A percentile compares a stretch with the other conserved stretches of the same genome.
Conservation (phyloP, 1,284 basidiomycete genomes). For the Boletus smithii region DNA sequence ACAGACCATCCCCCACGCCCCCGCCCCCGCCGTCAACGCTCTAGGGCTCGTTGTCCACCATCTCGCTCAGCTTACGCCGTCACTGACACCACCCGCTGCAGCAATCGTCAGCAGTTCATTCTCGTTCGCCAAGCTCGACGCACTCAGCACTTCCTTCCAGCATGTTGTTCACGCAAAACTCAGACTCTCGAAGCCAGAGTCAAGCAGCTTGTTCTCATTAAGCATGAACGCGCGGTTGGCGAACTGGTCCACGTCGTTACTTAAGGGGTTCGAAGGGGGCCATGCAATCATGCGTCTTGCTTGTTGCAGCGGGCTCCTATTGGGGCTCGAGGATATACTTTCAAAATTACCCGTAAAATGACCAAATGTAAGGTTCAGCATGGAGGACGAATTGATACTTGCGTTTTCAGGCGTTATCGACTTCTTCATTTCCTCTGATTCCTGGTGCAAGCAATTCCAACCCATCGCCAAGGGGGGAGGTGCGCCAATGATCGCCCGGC, state of each 20-base stretch:
- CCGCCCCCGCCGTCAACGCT: constrained; percentile 44
- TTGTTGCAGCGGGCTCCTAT: constrained; percentile 58
- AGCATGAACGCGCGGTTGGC: constrained; percentile 40
- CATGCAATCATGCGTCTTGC: constrained; percentile 56
- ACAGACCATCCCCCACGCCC: constrained; percentile 45
- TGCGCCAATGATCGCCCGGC: constrained; percentile 26
- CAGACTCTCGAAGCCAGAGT: constrained; percentile 37
- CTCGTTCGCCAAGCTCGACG: constrained; percentile 48
- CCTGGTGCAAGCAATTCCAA: constrained; percentile 68
- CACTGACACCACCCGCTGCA: constrained; percentile 65
- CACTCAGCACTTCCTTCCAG: constrained; percentile 56
- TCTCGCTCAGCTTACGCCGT: constrained; percentile 49
- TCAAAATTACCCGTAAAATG: constrained; percentile 8
- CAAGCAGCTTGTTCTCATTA: constrained; percentile 42
- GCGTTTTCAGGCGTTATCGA: constrained; percentile 71
- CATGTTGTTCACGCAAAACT: constrained; percentile 60
- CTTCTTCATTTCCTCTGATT: constrained; percentile 41
- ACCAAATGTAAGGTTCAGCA: constrained; percentile 35
- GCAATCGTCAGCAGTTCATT: constrained; percentile 55
- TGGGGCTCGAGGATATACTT: constrained; percentile 56
- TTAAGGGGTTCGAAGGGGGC: constrained; percentile 63
- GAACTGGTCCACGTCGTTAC: constrained; percentile 54
- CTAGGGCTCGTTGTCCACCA: constrained; percentile 66
- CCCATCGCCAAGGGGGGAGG: constrained; percentile 41
- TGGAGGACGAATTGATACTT: constrained; percentile 64